These are phyloP conservation scores for Fusarium pseudoanthophilum DNA, from an alignment of 2,329 filamentous ascomycete species.

Conservation along the genomic window DNA sequence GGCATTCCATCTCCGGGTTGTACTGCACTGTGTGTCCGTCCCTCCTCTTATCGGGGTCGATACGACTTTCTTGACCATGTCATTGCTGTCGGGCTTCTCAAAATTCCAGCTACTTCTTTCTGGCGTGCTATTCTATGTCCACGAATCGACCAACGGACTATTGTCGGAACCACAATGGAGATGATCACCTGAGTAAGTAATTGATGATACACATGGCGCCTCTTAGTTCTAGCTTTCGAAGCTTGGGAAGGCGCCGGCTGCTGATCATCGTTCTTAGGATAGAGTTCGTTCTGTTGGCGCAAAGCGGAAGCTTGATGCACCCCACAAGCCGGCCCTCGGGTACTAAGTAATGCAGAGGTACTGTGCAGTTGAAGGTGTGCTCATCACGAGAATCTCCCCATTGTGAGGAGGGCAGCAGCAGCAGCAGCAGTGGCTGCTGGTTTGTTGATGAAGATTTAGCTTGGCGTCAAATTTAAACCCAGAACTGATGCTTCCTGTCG, in stretches of 20 bases:
- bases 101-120: background rate
- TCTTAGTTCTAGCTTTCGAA: constrained; percentile 4
- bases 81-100: background rate
- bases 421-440: background rate
- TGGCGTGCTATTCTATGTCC: background rate
- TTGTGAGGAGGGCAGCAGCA: background rate
- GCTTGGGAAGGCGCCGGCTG: background rate
- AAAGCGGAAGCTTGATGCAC: constrained; percentile 24
- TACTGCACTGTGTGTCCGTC: background rate
- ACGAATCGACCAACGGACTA: background rate
- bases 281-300: constrained; percentile 34
- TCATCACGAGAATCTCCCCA: background rate
- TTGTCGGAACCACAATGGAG: background rate
- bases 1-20: constrained; percentile 28
- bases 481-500: constrained; percentile 3
- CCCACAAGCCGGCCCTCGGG: constrained; percentile 31
- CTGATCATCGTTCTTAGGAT: constrained; percentile 21
- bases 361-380: background rate
- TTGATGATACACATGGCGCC: background rate
- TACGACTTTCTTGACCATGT: background rate
- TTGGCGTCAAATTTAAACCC: constrained; percentile 9
- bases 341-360: constrained; percentile 35
- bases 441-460: constrained; percentile 17
- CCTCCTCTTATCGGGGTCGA: background rate
- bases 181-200: constrained; percentile 5